Conservation (phyloP, 2,329 filamentous ascomycete genomes). For the Sclerotinia spermophila region DNA sequence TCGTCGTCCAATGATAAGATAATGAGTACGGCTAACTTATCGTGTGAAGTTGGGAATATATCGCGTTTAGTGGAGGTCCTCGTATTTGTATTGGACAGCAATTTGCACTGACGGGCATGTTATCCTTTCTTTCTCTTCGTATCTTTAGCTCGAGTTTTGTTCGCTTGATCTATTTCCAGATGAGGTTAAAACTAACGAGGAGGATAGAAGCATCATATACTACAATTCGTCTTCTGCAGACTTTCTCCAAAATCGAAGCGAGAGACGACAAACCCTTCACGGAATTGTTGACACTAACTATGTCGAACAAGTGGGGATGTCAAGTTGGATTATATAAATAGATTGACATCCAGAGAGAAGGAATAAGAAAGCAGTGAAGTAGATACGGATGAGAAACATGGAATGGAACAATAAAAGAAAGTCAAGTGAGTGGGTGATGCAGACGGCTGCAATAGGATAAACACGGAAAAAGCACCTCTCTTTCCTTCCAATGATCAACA, state of each 20-base stretch:
- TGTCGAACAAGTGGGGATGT: constrained; percentile 26
- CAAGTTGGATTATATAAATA: constrained; percentile 21
- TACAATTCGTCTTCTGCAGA: constrained; percentile 34
- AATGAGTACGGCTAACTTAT: constrained; percentile 41
- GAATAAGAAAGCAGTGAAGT: too few relatives aligned
- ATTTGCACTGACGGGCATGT: constrained; percentile 29
- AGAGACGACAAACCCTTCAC: constrained; percentile 26
- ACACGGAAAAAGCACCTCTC: neutral
- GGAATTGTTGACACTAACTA: constrained; percentile 30
- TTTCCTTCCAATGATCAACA: neutral
- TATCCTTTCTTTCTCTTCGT: constrained; percentile 28
- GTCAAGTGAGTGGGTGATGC: neutral
- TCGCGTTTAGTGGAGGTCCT: constrained; percentile 69
- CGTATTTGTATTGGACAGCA: constrained; percentile 63
- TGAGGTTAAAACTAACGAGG: constrained; percentile 32
- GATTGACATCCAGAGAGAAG: too few relatives aligned
- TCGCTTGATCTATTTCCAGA: neutral
- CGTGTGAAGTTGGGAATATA: constrained; percentile 62
- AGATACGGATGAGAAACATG: neutral
- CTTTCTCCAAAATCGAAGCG: constrained; percentile 33
- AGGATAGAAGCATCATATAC: constrained; percentile 43
- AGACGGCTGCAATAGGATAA: neutral
- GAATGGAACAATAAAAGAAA: neutral
- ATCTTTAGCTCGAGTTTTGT: constrained; percentile 16
- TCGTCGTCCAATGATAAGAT: neutral